Base-by-base conservation (phyloP, 2,329 filamentous ascomycete genomes). In the Botrytis hyacinthi region DNA sequence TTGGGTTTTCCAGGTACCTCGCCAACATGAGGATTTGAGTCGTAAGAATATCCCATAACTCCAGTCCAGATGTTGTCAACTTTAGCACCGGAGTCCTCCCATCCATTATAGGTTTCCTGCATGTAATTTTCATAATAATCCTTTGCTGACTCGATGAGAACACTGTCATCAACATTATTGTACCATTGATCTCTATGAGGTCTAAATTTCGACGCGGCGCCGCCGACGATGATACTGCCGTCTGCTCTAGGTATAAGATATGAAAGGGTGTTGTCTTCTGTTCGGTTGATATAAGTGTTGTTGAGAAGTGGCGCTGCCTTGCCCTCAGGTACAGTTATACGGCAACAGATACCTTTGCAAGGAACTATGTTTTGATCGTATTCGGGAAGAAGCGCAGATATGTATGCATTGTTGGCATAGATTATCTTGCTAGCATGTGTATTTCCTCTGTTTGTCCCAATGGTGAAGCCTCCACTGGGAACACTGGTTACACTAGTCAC, bases 361-460 rank as follows among this genome's bases (percentile, higher is more conserved):
- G 91, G 91, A 14, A 91, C 84, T 74, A 93, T 92, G 16, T 88
- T 86, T 74, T 72, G 60, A 14, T 68, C 26, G 59, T 76, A 78
- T 86, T 85, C 80, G 0, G 89, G 89, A 1, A 90, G 82, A 9
- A 93, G 80, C 20, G 86, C 85, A 1, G 89, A 86, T 0, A 90
- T 91, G 80, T 92, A 93, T 22, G 84, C 91, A 76, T 93, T 93
- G 1, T 89, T 92, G 26, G 91, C 90, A 61, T 91, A 84, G 42
- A 93, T 82, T 29, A 93, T 83, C 54, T 85, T 86, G 32, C 82
- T 83, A 1, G 91, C 84, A 12, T 77, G 80, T 70, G 91, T 86
- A 0, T 73, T 78, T 14, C 91, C 91, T 32, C 90, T 85, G 0
- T 83, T 78, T 2, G 90, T 92, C 18, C 83, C 79, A 1, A 90